Conservation (phyloP, 2,329 filamentous ascomycete species). For the Aaosphaeria arxii region DNA sequence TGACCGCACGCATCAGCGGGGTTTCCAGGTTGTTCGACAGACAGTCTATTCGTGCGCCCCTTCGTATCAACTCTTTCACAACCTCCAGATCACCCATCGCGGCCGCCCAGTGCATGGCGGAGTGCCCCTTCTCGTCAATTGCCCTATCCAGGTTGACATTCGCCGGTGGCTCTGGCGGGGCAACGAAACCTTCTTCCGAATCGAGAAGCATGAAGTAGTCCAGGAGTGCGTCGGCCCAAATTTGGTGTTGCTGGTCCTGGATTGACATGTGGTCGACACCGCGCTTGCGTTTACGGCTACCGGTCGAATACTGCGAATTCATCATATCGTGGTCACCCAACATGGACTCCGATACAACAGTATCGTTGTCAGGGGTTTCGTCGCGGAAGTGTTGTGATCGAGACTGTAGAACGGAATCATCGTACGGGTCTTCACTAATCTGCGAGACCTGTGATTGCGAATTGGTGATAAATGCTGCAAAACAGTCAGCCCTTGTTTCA, state of each 20-base stretch:
- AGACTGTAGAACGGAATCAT: conserved; percentile 57
- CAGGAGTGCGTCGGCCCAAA: conserved; percentile 89
- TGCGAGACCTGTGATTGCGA: conserved; percentile 37
- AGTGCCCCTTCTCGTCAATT: conserved; percentile 93
- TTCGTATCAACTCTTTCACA: conserved; percentile 79
- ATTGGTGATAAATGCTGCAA: conserved; percentile 12
- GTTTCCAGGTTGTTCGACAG: conserved; percentile 69
- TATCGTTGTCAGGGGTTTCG: conserved; percentile 79
- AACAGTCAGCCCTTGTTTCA: background rate
- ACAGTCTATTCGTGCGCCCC: conserved; percentile 70
- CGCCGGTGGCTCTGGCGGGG: conserved; percentile 73
- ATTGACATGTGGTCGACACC: conserved; percentile 61
- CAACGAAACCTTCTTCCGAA: conserved; percentile 67
- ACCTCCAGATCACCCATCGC: conserved; percentile 96
- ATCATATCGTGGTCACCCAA: conserved; percentile 79
- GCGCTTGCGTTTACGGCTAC: conserved; percentile 73
- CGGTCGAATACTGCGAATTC: conserved; percentile 61
- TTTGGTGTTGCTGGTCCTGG: conserved; percentile 78
- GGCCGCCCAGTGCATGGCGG: conserved; percentile 93
- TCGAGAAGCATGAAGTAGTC: conserved; percentile 93
- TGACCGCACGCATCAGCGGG: conserved; percentile 87
- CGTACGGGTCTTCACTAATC: conserved; percentile 59
- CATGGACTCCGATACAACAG: conserved; percentile 79
- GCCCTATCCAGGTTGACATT: conserved; percentile 86
- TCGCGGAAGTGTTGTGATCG: conserved; percentile 67